Conservation (phyloP, 805 yeast genomes). For the Candida maris region DNA sequence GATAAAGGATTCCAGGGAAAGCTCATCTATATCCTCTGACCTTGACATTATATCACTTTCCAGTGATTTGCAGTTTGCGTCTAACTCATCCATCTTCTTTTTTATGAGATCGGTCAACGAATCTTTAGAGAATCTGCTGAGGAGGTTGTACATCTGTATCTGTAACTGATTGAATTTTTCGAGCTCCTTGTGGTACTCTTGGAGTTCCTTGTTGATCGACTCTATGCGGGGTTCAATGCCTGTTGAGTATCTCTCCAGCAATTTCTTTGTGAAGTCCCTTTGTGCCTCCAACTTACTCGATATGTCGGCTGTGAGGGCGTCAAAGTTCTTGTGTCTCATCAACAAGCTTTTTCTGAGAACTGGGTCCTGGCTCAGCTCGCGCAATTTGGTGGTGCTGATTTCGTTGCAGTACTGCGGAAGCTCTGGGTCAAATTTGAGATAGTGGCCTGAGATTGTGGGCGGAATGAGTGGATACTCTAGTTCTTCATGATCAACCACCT, state of each 20-base stretch:
- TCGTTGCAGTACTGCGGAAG: slow-evolving; percentile 24
- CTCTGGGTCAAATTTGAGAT: slow-evolving; percentile 8
- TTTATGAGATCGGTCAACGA: slow-evolving; percentile 33
- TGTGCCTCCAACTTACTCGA: slow-evolving; percentile 37
- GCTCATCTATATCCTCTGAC: slow-evolving; percentile 19
- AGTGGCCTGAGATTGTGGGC: slow-evolving; percentile 6
- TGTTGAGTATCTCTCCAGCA: slow-evolving; percentile 22
- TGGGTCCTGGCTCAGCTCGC: slow-evolving; percentile 16
- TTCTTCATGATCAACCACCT: slow-evolving; percentile 15
- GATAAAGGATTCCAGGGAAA: slow-evolving; percentile 37
- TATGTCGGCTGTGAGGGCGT: slow-evolving; percentile 9
- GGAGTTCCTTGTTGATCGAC: slow-evolving; percentile 21
- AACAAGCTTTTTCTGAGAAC: slow-evolving; percentile 20
- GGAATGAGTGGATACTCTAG: slow-evolving; percentile 25
- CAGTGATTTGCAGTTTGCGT: slow-evolving; percentile 12
- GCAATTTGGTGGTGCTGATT: slow-evolving; percentile 19
- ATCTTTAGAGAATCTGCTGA: slow-evolving; percentile 32
- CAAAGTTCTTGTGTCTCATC: slow-evolving; percentile 12
- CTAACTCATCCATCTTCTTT: slow-evolving; percentile 28
- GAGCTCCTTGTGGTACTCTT: slow-evolving; percentile 20
- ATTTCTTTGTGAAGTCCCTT: slow-evolving; percentile 32
- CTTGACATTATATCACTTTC: slow-evolving; percentile 16
- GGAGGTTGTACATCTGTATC: slow-evolving; percentile 29
- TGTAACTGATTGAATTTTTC: slow-evolving; percentile 22
- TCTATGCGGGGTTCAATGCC: slow-evolving; percentile 22